Evolutionary conservation across 75 land plant species (phyloP), one percentile per base, ranked within the genome.

Genomic region (Azolla pinnata): DNA sequence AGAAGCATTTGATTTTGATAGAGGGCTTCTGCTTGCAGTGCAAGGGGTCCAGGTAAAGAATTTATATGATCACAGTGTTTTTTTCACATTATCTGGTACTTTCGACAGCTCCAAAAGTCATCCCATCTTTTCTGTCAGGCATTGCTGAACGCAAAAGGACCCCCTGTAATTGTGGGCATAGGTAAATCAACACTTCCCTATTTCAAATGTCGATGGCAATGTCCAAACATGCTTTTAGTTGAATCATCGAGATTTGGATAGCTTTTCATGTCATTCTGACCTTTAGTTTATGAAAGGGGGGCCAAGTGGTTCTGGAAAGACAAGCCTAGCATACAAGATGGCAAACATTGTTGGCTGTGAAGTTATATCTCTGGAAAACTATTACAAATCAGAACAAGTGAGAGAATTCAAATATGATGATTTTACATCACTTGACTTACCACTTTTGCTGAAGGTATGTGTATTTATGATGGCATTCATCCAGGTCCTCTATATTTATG

Each of bases 301-400:
- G 72, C 99, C 99, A 59, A 95, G 96, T 70, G 99, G 99, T 24
- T 89, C 99, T 67, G 99, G 99, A 17, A 95, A 95, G 72, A 95
- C 97, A 27, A 95, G 99, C 66, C 68, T 95, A 69, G 99, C 99
- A 55, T 88, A 75, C 62, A 95, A 95, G 58, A 90, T 95, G 99
- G 99, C 99, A 45, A 95, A 90, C 62, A 95, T 95, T 66, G 80
- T 95, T 68, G 99, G 99, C 47, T 95, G 99, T 72, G 97, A 90
- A 68, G 97, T 95, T 25, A 64, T 95, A 61, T 95, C 99, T 5
- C 74, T 95, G 59, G 99, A 95, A 76, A 95, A 82, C 59, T 95
- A 90, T 67, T 89, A 78, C 65, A 95, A 70, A 67, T 67, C 84
- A 47, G 99, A 89, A 50, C 79, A 86, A 62, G 80, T 78, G 25